phyloP scores from a whole-genome alignment of 352 stramenopile species.

The Phytopythium sindhum region DNA sequence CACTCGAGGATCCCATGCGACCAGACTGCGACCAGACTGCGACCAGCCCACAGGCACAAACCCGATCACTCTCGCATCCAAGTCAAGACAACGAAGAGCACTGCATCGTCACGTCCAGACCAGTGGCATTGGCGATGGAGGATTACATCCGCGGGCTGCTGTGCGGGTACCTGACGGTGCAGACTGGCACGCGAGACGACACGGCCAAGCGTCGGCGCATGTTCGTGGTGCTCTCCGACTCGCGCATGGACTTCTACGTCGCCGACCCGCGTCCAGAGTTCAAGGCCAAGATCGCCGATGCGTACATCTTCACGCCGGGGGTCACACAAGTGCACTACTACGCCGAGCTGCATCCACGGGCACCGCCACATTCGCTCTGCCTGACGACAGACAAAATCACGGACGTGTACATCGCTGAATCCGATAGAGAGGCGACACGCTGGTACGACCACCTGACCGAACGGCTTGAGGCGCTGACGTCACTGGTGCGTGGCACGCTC shows the following conservation, averaged over 20 bases:
- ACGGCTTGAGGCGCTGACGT: slow-evolving; percentile 41
- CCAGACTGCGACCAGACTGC: not conserved
- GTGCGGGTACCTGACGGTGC: slow-evolving; percentile 62
- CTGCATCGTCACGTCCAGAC: not conserved
- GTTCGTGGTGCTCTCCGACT: slow-evolving; percentile 73
- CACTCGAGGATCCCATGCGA: not conserved
- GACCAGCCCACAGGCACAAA: not conserved
- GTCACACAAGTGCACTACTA: slow-evolving; percentile 52
- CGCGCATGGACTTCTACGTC: slow-evolving; percentile 72
- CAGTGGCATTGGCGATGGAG: slow-evolving; percentile 30
- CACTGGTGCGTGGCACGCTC: slow-evolving; percentile 44
- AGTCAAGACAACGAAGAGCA: not conserved
- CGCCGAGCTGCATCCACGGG: slow-evolving; percentile 56
- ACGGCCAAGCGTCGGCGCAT: slow-evolving; percentile 50
- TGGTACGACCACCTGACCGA: slow-evolving; percentile 53
- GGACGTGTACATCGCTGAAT: slow-evolving; percentile 60
- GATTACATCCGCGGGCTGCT: slow-evolving; percentile 72
- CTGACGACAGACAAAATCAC: slow-evolving; percentile 59
- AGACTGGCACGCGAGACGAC: slow-evolving; percentile 37
- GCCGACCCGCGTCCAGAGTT: slow-evolving; percentile 62
- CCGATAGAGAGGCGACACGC: slow-evolving; percentile 32
- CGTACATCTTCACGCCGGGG: slow-evolving; percentile 43
- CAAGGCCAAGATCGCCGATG: slow-evolving; percentile 42
- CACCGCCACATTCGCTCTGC: slow-evolving; percentile 53
- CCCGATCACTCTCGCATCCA: not conserved